Base-by-base conservation (phyloP, 225 moss, liverwort and hornwort genomes). In the Polytrichum formosum region DNA sequence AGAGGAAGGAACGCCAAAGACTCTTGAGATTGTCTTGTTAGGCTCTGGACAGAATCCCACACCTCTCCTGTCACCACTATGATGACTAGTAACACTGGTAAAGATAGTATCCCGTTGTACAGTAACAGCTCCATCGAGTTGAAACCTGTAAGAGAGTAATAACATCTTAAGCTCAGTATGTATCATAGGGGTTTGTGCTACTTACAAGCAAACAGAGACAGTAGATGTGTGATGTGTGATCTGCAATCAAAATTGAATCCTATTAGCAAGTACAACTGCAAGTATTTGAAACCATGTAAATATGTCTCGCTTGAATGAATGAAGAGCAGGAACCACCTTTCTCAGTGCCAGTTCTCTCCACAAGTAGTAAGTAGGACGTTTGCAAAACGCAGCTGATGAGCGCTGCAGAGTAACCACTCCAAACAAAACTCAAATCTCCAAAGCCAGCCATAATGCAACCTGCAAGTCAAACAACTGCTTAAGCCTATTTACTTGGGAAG, bases 401-500 rank as follows among this genome's bases (percentile, higher is more conserved):
- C 6, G 88, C 88, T 70, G 85, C 84, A 74, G 82, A 82, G 64
- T 88, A 88, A 22, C 88, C 88, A 31, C 77, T 76, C 71, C 79
- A 77, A 21, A 79, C 88, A 67, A 88, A 88, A 70, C 84, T 88
- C 62, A 88, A 78, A 73, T 88, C 88, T 68, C 88, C 88, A 75
- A 88, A 76, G 30, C 88, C 88, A 82, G 88, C 88, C 88, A 88
- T 77, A 27, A 88, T 75, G 69, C 88, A 88, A 77, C 88, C 88
- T 88, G 75, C 73, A 46, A 46, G 46, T 46, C 46, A 46, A 37
- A 46, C 35, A 46, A 46, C 35, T 35, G 9, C 16, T 46, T 46
- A 13, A 46, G 46, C 16, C 46, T 46, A 16, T 13, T 16, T 46
- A 10, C 46, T 46, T 46, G 46, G 46, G 46, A 3, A 46, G 10